A percentile compares a stretch with the other conserved stretches of the same genome.
These are phyloP conservation scores for Trichosporon sp. DNA, from an alignment of 1,284 basidiomycete species.

Conservation along the genomic window DNA sequence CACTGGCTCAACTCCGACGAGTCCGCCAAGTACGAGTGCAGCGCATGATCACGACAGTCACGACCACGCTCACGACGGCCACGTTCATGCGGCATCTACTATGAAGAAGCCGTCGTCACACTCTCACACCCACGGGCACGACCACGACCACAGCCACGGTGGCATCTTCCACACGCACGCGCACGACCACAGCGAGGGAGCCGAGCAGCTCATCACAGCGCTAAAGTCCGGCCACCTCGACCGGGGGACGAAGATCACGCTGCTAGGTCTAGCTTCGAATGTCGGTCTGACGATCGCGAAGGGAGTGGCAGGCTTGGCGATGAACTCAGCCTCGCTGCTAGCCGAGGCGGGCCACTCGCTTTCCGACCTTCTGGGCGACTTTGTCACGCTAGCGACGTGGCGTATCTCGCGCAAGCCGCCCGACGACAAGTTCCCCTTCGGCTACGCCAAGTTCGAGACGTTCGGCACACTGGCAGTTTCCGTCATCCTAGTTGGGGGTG, in stretches of 20 bases:
- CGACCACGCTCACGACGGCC: neutral
- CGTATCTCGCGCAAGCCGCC: conserved; percentile 74
- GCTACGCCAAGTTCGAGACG: conserved; percentile 89
- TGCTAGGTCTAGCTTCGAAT: conserved; percentile 77
- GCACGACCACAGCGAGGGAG: conserved; percentile 58
- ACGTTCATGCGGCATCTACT: neutral
- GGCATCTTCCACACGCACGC: conserved; percentile 50
- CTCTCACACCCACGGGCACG: conserved; percentile 25
- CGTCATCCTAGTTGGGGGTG: conserved; percentile 73
- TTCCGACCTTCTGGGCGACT: conserved; percentile 66
- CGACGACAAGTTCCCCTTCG: conserved; percentile 56
- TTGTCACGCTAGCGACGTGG: conserved; percentile 91
- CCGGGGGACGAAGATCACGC: conserved; percentile 72
- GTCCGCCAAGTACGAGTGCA: neutral
- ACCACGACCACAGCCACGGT: conserved; percentile 60
- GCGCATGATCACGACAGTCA: no score
- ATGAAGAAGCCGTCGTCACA: neutral
- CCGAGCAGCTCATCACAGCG: conserved; percentile 65
- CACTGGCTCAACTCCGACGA: neutral
- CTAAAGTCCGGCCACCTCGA: conserved; percentile 64
- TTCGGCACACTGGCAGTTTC: conserved; percentile 80
- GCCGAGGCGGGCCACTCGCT: conserved; percentile 95
- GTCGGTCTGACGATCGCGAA: conserved; percentile 75
- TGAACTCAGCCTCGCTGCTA: conserved; percentile 82
- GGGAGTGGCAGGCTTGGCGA: conserved; percentile 72